Evolutionary conservation across 2,329 filamentous ascomycete genomes (phyloP), one percentile per base, ranked within the genome.

Genomic region (Ophiostoma perfectum): DNA sequence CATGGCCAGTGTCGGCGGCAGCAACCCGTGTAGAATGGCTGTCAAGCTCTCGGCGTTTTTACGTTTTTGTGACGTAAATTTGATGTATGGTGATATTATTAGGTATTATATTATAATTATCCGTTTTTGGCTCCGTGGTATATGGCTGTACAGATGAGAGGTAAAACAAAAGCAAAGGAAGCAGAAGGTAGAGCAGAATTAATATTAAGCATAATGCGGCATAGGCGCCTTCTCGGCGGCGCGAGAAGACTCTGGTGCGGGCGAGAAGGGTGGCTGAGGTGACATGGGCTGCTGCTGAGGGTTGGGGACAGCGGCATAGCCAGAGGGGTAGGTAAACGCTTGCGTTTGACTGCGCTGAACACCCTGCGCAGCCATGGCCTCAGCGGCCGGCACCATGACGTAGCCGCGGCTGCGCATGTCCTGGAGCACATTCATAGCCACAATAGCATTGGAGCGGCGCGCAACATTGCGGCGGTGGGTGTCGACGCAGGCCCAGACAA

Each of bases 401-500:
- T 70, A 69, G 11, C 69, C 69, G 6, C 47, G 58, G 47, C 65
- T 64, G 49, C 58, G 70, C 66, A 71, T 45, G 66, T 70, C 69
- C 63, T 70, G 60, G 16, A 70, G 67, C 42, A 67, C 38, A 12
- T 66, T 39, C 27, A 64, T n/a, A 27, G 65, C 66, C 11, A 67
- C 18, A 4, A 39, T 6, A 12, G 47, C 38, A n/a, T 42, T 27
- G 14, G 27, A 18, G 47, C 58, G 66, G 41, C 38, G 47, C 18
- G 3, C 5, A 41, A 41, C 36, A 66, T 69, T 69, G 65, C 38
- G 55, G 47, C 66, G 66, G 65, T 70, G 55, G 18, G 69, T 71
- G 72, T 73, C 71, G 60, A 70, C 68, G 66, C 72, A 72, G 49
- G 70, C 71, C 70, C 68, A 71, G 18, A 72, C 70, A 41, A 73